A percentile compares a stretch with the other conserved stretches of the same genome.
These are phyloP conservation scores for Kodamaea lidongshanica DNA, from an alignment of 805 yeast species.

Conservation along the genomic window DNA sequence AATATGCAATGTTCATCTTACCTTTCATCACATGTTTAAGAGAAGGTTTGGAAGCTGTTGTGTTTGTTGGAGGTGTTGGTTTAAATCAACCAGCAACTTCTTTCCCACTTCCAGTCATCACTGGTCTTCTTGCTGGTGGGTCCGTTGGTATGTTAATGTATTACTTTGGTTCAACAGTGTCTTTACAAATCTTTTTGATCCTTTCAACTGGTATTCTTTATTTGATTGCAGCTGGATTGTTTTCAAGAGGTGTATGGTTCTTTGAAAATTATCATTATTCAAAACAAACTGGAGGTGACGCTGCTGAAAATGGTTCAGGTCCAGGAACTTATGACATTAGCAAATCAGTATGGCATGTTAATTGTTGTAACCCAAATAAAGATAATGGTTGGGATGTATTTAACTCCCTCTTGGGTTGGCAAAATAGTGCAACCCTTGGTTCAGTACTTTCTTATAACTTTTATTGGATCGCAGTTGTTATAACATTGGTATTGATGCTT, in stretches of 20 bases:
- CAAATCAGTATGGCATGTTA: constrained; percentile 87
- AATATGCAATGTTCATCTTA: constrained; percentile 21
- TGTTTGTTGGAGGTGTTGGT: constrained; percentile 43
- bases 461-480: constrained; percentile 74
- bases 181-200: constrained; percentile 84
- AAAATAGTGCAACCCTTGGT: constrained; percentile 91
- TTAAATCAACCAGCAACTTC: constrained; percentile 48
- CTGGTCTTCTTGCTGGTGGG: constrained; percentile 78
- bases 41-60: constrained; percentile 34
- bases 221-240: constrained; percentile 85
- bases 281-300: constrained; percentile 83
- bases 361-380: constrained; percentile 91
- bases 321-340: constrained; percentile 88
- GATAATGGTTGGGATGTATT: constrained; percentile 97
- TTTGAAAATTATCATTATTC: constrained; percentile 67
- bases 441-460: constrained; percentile 82
- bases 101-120: constrained; percentile 89
- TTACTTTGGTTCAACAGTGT: constrained; percentile 73
- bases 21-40: constrained; percentile 22
- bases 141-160: constrained; percentile 65
- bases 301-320: constrained; percentile 86
- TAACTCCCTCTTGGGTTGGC: constrained; percentile 95
- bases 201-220: constrained; percentile 84
- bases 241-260: constrained; percentile 89
- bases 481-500: constrained; percentile 53